Base-by-base conservation (phyloP, 208 protist genomes). In the Trypanosoma vivax region DNA sequence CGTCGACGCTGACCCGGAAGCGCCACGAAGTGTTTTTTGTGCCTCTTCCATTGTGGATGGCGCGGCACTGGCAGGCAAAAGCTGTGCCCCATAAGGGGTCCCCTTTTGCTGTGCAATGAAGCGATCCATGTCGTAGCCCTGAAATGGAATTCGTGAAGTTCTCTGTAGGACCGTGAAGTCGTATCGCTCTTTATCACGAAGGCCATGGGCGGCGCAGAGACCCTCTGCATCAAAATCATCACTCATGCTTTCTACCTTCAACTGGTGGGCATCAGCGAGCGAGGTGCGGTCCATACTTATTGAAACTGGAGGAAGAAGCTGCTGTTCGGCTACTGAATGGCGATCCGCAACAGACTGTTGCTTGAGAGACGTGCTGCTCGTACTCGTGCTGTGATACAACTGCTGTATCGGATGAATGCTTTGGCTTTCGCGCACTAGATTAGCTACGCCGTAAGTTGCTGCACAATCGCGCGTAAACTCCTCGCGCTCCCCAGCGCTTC, bases 61-160 rank as follows among this genome's bases (percentile, higher is more conserved):
- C 2, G 74, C 65, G 9, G 75, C 64, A 18, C 29, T 39, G 0
- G 82, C 61, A 11, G 82, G 73, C 28, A 93, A 55, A 66, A 84
- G 79, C 54, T 75, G 71, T 3, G 79, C 76, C 1, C 73, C 82
- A 35, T 85, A 83, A 14, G 79, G 64, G 11, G 70, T 83, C n/a
- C 86, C 86, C 31, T 73, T 63, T 38, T 74, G 79, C 72, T 89
- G 79, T 10, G 87, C 87, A 9, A 55, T 40, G 46, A 59, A 73
- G n/a, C 87, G 76, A 46, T 90, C 87, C 65, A 74, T 81, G 53
- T 94, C 87, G 65, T 94, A 94, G n/a, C 87, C 87, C 33, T 74
- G 37, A 57, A 94, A 94, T 10, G 66, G 77, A 4, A 82, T 31
- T 11, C 80, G 72, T 0, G 71, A 28, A 30, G 54, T 69, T 28